Evolutionary conservation across 371 early-diverging fungal species (phyloP), one percentile per base, ranked within the genome.

Genomic region (Chytridiales sp.): DNA sequence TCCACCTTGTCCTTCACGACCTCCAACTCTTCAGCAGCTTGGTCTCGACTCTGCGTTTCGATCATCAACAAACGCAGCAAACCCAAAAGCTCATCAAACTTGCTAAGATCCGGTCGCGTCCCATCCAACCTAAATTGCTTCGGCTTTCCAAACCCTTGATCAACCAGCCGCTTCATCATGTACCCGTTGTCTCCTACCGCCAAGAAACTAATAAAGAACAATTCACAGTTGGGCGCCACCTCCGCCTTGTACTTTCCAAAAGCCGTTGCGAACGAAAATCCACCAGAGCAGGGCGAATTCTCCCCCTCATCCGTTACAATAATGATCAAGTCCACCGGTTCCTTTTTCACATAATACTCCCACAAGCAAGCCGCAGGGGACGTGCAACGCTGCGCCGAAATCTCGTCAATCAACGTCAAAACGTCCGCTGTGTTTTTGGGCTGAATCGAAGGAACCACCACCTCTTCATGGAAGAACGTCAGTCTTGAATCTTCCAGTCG

Each of bases 241-340:
- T 56, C 30, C 13, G 15, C 41, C 30, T 50, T 39, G 34, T 60
- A 60, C 38, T 53, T 22, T 39, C 34, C 34, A 35, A 52, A 52
- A 9, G 51, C 30, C 15, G 60, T 36, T 11, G 60, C 60, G 29
- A 60, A 60, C 13, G 11, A 11, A 22, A 47, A 34, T n/a, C n/a
- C n/a, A 15, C 60, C 53, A 22, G 48, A 6, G 53, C 60, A 60
- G 13, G 13, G 9, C 31, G 43, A 50, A 30, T 60, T 60, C 30
- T 60, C 60, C 29, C 51, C 52, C 30, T 60, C 60, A 36, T 60
- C 60, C 19, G 60, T 60, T 11, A 60, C 60, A 31, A 60, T 42
- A 21, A 60, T 53, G 46, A 60, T 50, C n/a, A 60, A 38, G 38
- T 60, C 60, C 1, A 60, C 30, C 0, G 32, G 30, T 15, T 19